phyloP scores from a whole-genome alignment of 805 yeast species.

The Kluyveromyces wickerhamii region DNA sequence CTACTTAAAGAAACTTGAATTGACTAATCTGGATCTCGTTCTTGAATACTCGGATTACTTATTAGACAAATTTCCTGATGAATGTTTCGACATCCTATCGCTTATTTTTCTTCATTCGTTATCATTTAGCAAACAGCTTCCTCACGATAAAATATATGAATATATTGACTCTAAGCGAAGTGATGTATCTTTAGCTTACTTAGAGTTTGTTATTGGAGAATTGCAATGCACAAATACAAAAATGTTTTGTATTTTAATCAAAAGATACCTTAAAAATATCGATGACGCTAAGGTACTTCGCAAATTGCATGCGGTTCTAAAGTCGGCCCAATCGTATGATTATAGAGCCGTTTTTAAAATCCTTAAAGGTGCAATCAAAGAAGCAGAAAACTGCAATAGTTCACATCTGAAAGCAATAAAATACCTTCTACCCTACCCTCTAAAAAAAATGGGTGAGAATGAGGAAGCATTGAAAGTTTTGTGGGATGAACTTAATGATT shows the following conservation, averaged over 20 bases:
- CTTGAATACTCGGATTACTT: constrained; percentile 49
- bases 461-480: constrained; percentile 54
- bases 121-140: constrained; percentile 49
- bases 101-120: constrained; percentile 61
- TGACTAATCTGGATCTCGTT: constrained; percentile 43
- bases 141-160: constrained; percentile 45
- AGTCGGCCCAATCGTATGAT: constrained; percentile 31
- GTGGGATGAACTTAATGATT: constrained; percentile 48
- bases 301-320: constrained; percentile 32
- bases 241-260: constrained; percentile 39
- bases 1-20: constrained; percentile 50
- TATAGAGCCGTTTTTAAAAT: constrained; percentile 31
- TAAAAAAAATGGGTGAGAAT: constrained; percentile 53
- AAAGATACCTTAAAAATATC: constrained; percentile 35
- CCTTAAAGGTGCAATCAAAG: constrained; percentile 9
- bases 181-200: constrained; percentile 36
- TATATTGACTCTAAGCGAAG: constrained; percentile 34
- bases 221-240: constrained; percentile 31
- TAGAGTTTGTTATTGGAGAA: constrained; percentile 42
- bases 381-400: not conserved
- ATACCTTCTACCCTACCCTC: constrained; percentile 41
- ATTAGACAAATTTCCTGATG: constrained; percentile 29
- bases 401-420: constrained; percentile 8
- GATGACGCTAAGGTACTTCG: constrained; percentile 13
- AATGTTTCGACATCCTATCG: constrained; percentile 29